phyloP scores from a whole-genome alignment of 2,329 filamentous ascomycete genomes.

The Fusarium nelsonii region DNA sequence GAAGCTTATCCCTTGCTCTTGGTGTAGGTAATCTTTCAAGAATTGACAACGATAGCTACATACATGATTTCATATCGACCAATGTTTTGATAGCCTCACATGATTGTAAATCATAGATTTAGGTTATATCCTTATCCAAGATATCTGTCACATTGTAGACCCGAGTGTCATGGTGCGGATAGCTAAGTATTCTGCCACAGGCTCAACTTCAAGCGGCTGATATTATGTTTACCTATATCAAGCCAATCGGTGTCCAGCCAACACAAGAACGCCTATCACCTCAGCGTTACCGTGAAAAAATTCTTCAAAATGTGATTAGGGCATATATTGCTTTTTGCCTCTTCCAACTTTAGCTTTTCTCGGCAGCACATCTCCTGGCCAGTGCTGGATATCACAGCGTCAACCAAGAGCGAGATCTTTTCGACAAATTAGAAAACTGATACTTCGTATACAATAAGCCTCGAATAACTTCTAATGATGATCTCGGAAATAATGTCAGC shows the following conservation, averaged over 20 bases:
- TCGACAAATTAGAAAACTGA: neutral
- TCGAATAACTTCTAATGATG: neutral
- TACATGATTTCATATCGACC: neutral
- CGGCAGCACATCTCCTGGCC: neutral
- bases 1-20: neutral
- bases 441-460: neutral
- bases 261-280: neutral
- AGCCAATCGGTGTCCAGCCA: neutral
- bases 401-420: neutral
- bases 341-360: neutral
- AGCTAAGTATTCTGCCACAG: neutral
- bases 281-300: neutral
- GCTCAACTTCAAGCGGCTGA: neutral
- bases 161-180: neutral
- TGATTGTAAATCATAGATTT: neutral
- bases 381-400: neutral
- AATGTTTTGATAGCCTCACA: neutral
- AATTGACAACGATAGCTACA: neutral
- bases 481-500: neutral
- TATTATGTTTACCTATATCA: neutral
- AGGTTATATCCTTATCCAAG: neutral
- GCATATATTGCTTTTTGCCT: neutral
- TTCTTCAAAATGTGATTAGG: neutral
- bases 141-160: neutral
- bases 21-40: neutral